A percentile compares a stretch with the other conserved stretches of the same genome.
Conservation (phyloP, 2,329 filamentous ascomycete genomes). For the Xylaria sp. region DNA sequence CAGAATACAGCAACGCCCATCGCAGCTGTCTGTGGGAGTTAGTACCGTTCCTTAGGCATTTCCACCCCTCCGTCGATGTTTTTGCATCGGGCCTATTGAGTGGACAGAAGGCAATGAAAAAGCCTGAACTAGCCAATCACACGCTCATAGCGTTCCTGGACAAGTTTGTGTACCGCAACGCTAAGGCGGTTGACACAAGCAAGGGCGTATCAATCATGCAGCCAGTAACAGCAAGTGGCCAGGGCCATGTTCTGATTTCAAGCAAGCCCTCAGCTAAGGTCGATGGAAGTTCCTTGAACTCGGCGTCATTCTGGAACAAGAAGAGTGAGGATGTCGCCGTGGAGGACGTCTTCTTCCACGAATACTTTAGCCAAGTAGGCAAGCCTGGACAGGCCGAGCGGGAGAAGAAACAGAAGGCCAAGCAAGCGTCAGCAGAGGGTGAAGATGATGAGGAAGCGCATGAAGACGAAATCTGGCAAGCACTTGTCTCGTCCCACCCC, state of each 20-base stretch:
- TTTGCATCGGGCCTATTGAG: slow-evolving; percentile 75
- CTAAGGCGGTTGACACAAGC: slow-evolving; percentile 69
- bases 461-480: slow-evolving; percentile 89
- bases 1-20: slow-evolving; percentile 91
- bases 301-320: slow-evolving; percentile 88
- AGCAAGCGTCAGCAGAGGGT: slow-evolving; percentile 45
- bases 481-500: slow-evolving; percentile 78
- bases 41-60: slow-evolving; percentile 79
- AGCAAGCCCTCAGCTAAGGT: slow-evolving; percentile 49
- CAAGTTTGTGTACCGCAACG: slow-evolving; percentile 96
- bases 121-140: slow-evolving; percentile 88
- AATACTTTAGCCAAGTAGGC: slow-evolving; percentile 82
- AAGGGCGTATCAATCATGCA: slow-evolving; percentile 96
- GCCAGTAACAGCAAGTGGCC: slow-evolving; percentile 64
- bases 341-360: slow-evolving; percentile 97
- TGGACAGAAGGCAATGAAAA: slow-evolving; percentile 73
- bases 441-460: slow-evolving; percentile 58
- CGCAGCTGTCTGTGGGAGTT: slow-evolving; percentile 92
- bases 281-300: slow-evolving; percentile 65
- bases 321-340: slow-evolving; percentile 84
- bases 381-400: slow-evolving; percentile 62
- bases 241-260: slow-evolving; percentile 59
- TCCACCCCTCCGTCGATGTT: slow-evolving; percentile 88
- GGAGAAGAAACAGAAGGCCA: slow-evolving; percentile 58
- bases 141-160: slow-evolving; percentile 95